Base-by-base conservation (phyloP, 805 yeast species). In the Torulaspora franciscae region DNA sequence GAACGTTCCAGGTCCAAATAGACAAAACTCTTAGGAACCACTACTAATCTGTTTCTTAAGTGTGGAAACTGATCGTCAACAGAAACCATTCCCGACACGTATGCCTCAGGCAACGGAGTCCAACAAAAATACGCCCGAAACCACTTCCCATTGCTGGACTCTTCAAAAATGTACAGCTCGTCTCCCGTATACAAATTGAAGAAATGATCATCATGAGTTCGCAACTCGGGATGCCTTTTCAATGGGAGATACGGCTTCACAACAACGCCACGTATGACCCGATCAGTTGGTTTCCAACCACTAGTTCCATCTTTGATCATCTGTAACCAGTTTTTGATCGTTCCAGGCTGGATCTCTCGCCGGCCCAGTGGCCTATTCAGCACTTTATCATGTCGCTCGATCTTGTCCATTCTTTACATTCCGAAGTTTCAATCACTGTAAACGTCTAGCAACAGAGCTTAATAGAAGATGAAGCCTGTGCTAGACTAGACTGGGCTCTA, bases 91-190 rank as follows among this genome's bases (percentile, higher is more conserved):
- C 80, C 73, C 10, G 84, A 78, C 29, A 81, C 75, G 62, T 79
- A 83, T 58, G 82, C 87, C 26, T 78, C 73, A 1, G 91, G 91
- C 43, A 80, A 67, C 6, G 95, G 90, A 47, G 80, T 75, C 30
- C 82, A 69, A 28, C 83, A 67, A 3, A 78, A 72, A 62, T 88
- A 87, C 9, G 89, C 95, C 54, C 95, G 73, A 19, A 81, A 87
- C 95, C 95, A 88, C 49, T 74, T 74, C 15, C 72, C 71, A 41
- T 62, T 61, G 5, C 32, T 67, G 63, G 62, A 75, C 70, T 38
- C 74, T 68, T 87, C 95, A 58, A 86, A 84, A 14, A 85, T 68
- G 61, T 76, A 85, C 26, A 84, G 79, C 50, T 82, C 86, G 63
- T 86, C 95, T 28, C 95, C 95, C 15, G 82, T 81, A 57, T 78